Base-by-base conservation (phyloP, 2,329 filamentous ascomycete genomes). In the Cercospora sojina region DNA sequence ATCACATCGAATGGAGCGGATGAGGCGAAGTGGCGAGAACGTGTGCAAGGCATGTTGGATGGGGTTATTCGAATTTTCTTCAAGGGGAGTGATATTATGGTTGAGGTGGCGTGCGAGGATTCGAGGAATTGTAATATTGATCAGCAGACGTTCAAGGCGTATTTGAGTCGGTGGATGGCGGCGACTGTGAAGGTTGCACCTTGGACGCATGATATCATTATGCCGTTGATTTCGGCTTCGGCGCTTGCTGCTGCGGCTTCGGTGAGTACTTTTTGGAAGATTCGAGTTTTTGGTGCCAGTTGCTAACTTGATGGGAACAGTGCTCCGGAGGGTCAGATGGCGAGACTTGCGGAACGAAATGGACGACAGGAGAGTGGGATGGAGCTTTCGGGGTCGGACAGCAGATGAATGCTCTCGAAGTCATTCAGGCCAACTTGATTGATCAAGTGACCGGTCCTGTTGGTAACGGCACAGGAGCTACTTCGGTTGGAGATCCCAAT, bases 361-460 rank as follows among this genome's bases (percentile, higher is more conserved):
- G 80, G 80, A 80, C 75, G 64, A 66, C 66, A n/a, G 67, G 64
- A 20, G 59, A 71, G 4, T 80, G 78, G 67, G 84, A 85, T 71
- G 80, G 82, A 2, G 76, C 74, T 1, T 71, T 74, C 9, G 84
- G 85, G 3, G 84, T 85, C 0, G 84, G 84, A 4, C 81, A 86
- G 71, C 82, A 86, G 73, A 85, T 87, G 83, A 65, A 80, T 38
- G 84, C 82, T 0, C 77, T 87, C 1, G 83, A 82, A 47, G 79
- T 82, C 41, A 80, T 86, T 58, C 73, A 77, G 23, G 41, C 65
- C 13, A 75, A 81, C 58, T 74, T 83, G 38, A 77, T 83, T 7
- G 59, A 71, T 6, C 65, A 76, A 4, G 74, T 79, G 0, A 69
- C 72, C 3, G 75, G 77, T 3, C 75, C 80, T 3, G 77, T 85